Conservation (phyloP, 2,329 filamentous ascomycete species). For the Nemania diffusa region DNA sequence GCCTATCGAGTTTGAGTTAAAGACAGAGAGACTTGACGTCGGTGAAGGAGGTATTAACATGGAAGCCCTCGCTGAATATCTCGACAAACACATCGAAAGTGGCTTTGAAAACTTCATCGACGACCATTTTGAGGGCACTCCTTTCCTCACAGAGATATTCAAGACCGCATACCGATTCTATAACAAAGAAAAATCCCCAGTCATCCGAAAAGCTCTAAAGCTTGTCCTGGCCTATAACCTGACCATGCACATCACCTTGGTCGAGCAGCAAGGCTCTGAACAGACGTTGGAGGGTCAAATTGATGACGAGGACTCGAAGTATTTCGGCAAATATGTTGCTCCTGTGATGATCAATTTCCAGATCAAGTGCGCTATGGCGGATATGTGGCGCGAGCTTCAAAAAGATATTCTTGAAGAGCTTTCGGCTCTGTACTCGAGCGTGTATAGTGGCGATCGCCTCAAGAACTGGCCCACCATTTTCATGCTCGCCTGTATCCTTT, state of each 20-base stretch:
- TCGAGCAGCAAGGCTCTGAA: conserved; percentile 87
- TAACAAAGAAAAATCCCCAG: conserved; percentile 84
- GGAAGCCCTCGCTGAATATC: conserved; percentile 85
- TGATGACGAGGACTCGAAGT: conserved; percentile 85
- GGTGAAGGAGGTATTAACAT: conserved; percentile 88
- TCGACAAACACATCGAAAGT: conserved; percentile 93
- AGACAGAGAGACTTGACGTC: conserved; percentile 88
- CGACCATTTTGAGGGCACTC: conserved; percentile 94
- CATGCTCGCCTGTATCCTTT: conserved; percentile 91
- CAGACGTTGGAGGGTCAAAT: conserved; percentile 83
- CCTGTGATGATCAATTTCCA: conserved; percentile 99
- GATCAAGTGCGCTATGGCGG: conserved; percentile 95
- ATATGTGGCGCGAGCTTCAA: conserved; percentile 98
- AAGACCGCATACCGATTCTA: conserved; percentile 97
- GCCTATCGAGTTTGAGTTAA: conserved; percentile 83
- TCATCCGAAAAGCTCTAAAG: conserved; percentile 95
- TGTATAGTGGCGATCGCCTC: conserved; percentile 95
- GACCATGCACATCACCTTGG: conserved; percentile 92
- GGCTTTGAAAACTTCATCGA: conserved; percentile 94
- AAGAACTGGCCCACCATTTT: conserved; percentile 99
- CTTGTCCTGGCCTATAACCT: conserved; percentile 95
- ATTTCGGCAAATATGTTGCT: conserved; percentile 87
- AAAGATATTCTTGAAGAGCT: conserved; percentile 96
- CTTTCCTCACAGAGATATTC: conserved; percentile 93
- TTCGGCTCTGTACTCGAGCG: conserved; percentile 91